Evolutionary conservation across 306 rosid species (phyloP), one percentile per base, ranked within the genome.

Genomic region (Rosa multiflora): DNA sequence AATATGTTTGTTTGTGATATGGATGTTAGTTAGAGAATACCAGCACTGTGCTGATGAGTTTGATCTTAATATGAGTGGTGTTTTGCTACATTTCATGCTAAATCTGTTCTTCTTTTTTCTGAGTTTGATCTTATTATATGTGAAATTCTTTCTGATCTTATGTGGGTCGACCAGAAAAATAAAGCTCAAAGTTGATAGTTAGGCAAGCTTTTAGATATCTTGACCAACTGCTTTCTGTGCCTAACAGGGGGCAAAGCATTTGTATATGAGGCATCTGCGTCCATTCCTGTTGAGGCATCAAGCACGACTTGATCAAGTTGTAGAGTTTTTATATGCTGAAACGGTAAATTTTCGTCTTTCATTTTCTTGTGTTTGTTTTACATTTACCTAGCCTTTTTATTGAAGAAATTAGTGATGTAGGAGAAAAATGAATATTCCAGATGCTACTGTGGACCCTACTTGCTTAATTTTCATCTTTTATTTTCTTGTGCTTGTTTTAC

Each of bases 281-380:
- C 92, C 92, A 9, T 83, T 89, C 75, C 77, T 89, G 23, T 77
- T 68, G 75, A 87, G 76, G 84, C 92, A 85, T 83, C 90, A 87
- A 77, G 90, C 75, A 40, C 84, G 80, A 79, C 63, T 89, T 75
- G 90, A 89, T 85, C 85, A 72, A 64, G 59, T 75, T 67, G 68
- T 81, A 47, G 86, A 83, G 40, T 74, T 73, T 56, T 17, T 81
- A 20, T 85, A 87, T 55, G 74, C 86, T 35, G 83, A 81, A 81
- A 74, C 73, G 83, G 92, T 89, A 87, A 75, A 59, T 47, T 67
- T 62, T 58, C 51, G 13, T 83, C 21, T 49, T 83, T 77, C 37
- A 70, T 32, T 56, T 42, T 21, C 58, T 47, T 68, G 11, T 70
- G 48, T 8, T 43, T 32, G 13, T 23, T 52, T 53, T 47, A 51